Evolutionary conservation across 306 rosid genomes (phyloP), one percentile per base, ranked within the genome.

Genomic region (Amphicarpaea edgeworthii): DNA sequence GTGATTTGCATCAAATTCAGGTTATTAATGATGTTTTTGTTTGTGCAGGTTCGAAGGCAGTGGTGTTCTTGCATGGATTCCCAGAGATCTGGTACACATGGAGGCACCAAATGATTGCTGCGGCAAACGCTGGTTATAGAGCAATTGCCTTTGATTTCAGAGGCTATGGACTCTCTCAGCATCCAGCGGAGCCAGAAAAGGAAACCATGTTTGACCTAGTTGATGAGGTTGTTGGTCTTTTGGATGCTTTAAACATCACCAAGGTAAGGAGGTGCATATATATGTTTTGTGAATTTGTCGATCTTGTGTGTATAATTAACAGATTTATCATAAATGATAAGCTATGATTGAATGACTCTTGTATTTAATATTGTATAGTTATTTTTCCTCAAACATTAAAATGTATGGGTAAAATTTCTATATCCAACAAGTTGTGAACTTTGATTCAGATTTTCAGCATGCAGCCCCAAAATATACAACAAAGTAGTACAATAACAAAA

Each of bases 21-120:
- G 0, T 32, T 45, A 19, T 5, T 64, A 20, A 34, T 34, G 6
- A 21, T 73, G 0, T 42, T n/a, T 76, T 12, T 38, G 16, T 60
- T 67, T 42, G 11, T 65, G 50, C 80, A 86, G 94, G 94, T 15
- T 61, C 83, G 8, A 87, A 87, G 84, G 87, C 81, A 62, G 97
- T 89, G 77, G 26, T 91, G 8, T 89, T 91, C 88, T 64, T 91
- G 43, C 97, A 89, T 70, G 97, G 97, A 58, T 91, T 89, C 64
- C 97, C 93, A 43, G 97, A 91, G 76, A 87, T 89, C 42, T 91
- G 93, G 94, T 91, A 91, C 55, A 79, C 94, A 57, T 89, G 94
- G 92, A 86, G 94, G 77, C 79, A 87, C 83, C 97, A 91, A 70
- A 81, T 91, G 94, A 69, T 87, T 42, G 88, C 85, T 53, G 81